Evolutionary conservation across 495 filamentous ascomycete genomes (phyloP), one percentile per base, ranked within the genome.

Genomic region (Tuber umbilicatum): DNA sequence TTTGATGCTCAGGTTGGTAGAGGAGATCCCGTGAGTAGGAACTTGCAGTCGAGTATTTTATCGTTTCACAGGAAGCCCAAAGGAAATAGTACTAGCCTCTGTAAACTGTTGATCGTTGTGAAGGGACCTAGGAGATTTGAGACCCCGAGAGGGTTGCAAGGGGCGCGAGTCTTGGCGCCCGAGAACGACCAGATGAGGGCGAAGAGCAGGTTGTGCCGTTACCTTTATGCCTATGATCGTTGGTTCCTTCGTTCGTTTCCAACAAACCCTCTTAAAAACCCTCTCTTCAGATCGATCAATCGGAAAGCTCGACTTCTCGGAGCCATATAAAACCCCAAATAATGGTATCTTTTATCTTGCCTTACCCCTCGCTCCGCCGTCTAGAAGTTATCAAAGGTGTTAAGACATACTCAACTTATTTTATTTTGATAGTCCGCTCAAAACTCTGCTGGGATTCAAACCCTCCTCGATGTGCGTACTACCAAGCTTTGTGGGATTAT

Each of bases 381-480:
- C 55, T 35, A 64, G 55, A 64, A 64, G 3, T n/a, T 60, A 31
- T 64, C 23, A 47, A 55, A 55, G 23, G 23, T 55, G 23, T 55
- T 23, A 64, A 35, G 55, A 27, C 55, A 35, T 27, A 64, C 55
- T 17, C 19, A 64, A 64, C 55, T 17, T 35, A 64, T 17, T 64
- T 50, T 55, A 73, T 43, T 70, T 71, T 27, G 70, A 39, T 76
- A 98, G 95, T 95, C 95, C 81, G 96, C 94, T 80, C 96, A 98
- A 88, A 97, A 97, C 87, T 97, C 94, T 80, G 90, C 91, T 81
- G 95, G 95, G 83, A 99, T 99, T 84, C 94, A 97, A 86, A 97
- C 94, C 82, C 91, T 99, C 76, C 94, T 99, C 85, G 96, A 99
- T 87, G 95, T 99, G 92, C 80, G 92, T 74, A 68, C 12, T 60